These are phyloP conservation scores for Tetradesmus obliquus DNA, from an alignment of 139 green algal species.

Conservation along the genomic window DNA sequence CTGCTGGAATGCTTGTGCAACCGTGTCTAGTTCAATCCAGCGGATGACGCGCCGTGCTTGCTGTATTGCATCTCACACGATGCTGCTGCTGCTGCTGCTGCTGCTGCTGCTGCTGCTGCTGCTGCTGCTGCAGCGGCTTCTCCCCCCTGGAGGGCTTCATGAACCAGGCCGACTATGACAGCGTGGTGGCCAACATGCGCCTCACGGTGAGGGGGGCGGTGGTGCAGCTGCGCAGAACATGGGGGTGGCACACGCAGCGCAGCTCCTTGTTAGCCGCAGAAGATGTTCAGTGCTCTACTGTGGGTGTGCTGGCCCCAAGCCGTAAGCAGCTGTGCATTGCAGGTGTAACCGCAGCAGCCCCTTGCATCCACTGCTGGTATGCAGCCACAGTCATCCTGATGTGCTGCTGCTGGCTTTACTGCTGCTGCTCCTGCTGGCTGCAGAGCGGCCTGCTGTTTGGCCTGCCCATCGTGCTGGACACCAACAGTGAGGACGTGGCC, in stretches of 20 bases:
- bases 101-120: slow-evolving; percentile 26
- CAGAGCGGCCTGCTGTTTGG: slow-evolving; percentile 77
- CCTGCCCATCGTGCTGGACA: slow-evolving; percentile 91
- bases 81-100: not conserved
- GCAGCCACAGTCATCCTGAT: not conserved
- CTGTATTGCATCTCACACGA: not conserved
- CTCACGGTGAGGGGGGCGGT: slow-evolving; percentile 56
- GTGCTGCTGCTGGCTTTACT: not conserved
- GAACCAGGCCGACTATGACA: slow-evolving; percentile 86
- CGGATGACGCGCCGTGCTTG: not conserved
- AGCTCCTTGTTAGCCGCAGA: not conserved
- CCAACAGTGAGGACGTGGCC: slow-evolving; percentile 73
- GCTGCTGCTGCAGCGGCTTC: slow-evolving; percentile 71
- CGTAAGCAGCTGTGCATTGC: not conserved
- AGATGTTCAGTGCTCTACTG: not conserved
- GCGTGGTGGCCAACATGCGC: slow-evolving; percentile 86
- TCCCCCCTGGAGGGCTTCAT: slow-evolving; percentile 93
- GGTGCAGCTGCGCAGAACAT: not conserved
- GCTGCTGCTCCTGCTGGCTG: slow-evolving; percentile 1
- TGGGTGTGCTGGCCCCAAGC: not conserved
- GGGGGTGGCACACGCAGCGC: too few relatives aligned
- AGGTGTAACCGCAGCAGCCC: too few relatives aligned
- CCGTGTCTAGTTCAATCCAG: too few relatives aligned
- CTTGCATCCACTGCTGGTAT: too few relatives aligned
- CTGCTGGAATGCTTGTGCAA: too few relatives aligned